Base-by-base conservation (phyloP, 106 monocot genomes). In the Hemerocallis citrina region DNA sequence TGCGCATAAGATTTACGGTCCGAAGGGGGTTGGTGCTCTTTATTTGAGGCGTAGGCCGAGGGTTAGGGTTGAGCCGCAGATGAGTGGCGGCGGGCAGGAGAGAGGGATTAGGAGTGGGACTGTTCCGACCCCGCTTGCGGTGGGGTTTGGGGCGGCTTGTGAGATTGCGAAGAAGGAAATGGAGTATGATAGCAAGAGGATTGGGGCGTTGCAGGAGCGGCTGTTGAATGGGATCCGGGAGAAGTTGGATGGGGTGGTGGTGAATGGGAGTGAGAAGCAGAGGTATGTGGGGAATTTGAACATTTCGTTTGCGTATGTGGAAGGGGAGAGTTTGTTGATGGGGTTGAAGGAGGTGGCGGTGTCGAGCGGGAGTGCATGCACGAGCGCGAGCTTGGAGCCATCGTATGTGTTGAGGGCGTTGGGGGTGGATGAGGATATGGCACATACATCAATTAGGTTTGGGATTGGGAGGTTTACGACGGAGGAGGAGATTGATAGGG, bases 351-450 rank as follows among this genome's bases (percentile, higher is more conserved):
- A 90, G 69, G 90, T 96, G 62, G 95, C 95, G 1, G 87, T 96
- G 38, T 96, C 90, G 3, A 96, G 95, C n/a, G 95, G 95, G 34
- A 96, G 95, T 41, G 95, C 95, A 6, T 96, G 95, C 62, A 96
- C 95, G 0, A 96, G 95, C 33, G 95, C 95, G 2, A 96, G 95
- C 59, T 51, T 90, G 49, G 95, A 96, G 70, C 95, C 95, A 0
- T 90, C 90, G 0, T 96, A 96, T 57, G 95, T 96, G 23, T 69
- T 96, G 54, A 64, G 95, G 50, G 95, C 95, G 0, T 76, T 90
- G 7, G 95, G 95, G 2, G 95, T 96, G 28, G 95, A 96, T 8
- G 95, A 96, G 74, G 95, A 96, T 32, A 96, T 96, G 95, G 88
- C 89, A 0, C 90, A 96, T 52, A 96, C 90, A 3, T 96, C 95